These are phyloP conservation scores for Diaporthe vexans DNA, from an alignment of 2,329 filamentous ascomycete genomes.

Conservation along the genomic window DNA sequence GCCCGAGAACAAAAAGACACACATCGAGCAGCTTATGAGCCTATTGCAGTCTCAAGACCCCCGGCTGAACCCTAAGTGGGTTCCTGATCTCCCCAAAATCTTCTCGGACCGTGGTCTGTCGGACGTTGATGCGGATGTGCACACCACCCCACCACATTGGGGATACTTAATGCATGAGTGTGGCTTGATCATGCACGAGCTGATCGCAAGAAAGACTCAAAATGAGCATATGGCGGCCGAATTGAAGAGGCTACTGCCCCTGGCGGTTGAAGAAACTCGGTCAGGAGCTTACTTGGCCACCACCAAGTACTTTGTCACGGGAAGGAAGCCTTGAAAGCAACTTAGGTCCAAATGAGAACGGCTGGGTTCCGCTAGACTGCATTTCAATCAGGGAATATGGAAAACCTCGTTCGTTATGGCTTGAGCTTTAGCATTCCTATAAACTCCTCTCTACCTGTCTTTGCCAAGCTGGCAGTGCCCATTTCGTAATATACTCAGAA, in stretches of 20 bases:
- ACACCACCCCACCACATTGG: background rate
- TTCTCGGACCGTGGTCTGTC: background rate
- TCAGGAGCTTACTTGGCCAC: slow-evolving; percentile 7
- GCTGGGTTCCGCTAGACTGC: no score
- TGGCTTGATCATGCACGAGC: slow-evolving; percentile 1
- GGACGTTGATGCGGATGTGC: background rate
- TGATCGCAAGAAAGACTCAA: background rate
- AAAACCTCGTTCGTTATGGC: no score
- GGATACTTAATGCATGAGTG: slow-evolving; percentile 21
- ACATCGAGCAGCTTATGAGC: background rate
- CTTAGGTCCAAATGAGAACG: no score
- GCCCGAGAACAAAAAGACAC: background rate
- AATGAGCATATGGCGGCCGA: background rate
- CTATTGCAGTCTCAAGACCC: background rate
- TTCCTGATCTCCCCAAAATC: background rate
- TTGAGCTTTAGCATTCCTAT: no score
- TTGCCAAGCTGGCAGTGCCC: no score
- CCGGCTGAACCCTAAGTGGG: slow-evolving; percentile 4
- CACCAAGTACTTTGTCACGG: slow-evolving; percentile 8
- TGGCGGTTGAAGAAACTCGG: slow-evolving; percentile 1
- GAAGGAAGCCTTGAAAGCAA: background rate
- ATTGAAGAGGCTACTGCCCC: background rate
- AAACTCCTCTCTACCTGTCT: no score
- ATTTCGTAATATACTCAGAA: no score
- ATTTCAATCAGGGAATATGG: no score